Evolutionary conservation across 2,329 filamentous ascomycete species (phyloP), one percentile per base, ranked within the genome.

Genomic region (Calonectria pteridis): DNA sequence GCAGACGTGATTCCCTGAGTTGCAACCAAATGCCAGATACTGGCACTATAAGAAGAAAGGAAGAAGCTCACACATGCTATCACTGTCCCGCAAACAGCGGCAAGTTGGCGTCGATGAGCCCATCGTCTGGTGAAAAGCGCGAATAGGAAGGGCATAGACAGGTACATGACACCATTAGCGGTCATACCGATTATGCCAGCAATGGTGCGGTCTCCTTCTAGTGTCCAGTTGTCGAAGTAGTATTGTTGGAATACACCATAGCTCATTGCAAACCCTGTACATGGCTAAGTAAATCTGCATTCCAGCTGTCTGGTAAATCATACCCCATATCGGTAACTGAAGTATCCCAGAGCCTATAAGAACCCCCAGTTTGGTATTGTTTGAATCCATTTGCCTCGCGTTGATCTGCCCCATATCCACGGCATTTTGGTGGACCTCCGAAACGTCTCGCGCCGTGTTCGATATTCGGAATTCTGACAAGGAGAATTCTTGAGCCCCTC

Each of bases 201-300:
- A 9, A 64, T 46, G 20, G 69, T 43, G n/a, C 65, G 66, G 35
- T 46, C 71, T 35, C 74, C 74, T 26, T 67, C 7, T 9, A 76
- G 18, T 6, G 65, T 49, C 72, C 69, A 74, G 53, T 75, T 69
- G 18, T 49, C 64, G 1, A 65, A 69, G 53, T 71, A 76, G 64
- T 76, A 76, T 37, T 77, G 74, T 28, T 77, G 76, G 68, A 77
- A 76, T 13, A 77, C 68, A n/a, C 74, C 76, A 23, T 75, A 77
- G 65, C 67, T 73, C 72, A 75, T 76, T 18, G 76, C 71, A 53
- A 76, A 77, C 2, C 74, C 76, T 77, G 29, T 7, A 23, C 4
- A 16, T 37, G 26, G 23, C 14, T 53, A 20, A 68, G 33, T 26
- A 40, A 10, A 37, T 10, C 7, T 53, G 18, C 4, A 23, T 35